These are phyloP conservation scores for Sugiyamaella paludigena DNA, from an alignment of 1,139 yeast species.

Conservation along the genomic window DNA sequence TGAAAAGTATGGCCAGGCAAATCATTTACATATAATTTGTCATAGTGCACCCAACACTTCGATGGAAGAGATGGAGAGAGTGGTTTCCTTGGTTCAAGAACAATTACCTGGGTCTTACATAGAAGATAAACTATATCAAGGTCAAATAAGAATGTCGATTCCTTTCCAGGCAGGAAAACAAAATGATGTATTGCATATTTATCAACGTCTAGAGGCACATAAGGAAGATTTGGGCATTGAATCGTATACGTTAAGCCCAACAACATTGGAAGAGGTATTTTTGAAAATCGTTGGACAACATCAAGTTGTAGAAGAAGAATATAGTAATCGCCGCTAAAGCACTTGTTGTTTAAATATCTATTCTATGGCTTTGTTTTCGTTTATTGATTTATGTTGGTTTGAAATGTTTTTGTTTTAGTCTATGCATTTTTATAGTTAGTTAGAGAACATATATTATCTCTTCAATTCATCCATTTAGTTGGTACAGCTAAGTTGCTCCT, in stretches of 20 bases:
- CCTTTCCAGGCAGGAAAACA: slow-evolving; percentile 22
- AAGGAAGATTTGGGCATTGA: slow-evolving; percentile 31
- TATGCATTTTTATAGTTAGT: slow-evolving; percentile 1
- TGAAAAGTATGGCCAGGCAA: slow-evolving; percentile 31
- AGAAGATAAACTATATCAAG: slow-evolving; percentile 37
- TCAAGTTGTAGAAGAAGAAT: slow-evolving; percentile 16
- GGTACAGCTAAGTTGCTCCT: too few relatives aligned
- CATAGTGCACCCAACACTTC: slow-evolving; percentile 31
- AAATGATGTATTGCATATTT: slow-evolving; percentile 28
- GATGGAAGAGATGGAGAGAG: slow-evolving; percentile 27
- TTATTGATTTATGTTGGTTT: not conserved
- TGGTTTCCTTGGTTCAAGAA: slow-evolving; percentile 25
- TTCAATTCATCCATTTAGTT: too few relatives aligned
- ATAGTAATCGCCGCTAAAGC: not conserved
- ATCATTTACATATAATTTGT: slow-evolving; percentile 35
- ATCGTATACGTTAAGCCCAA: slow-evolving; percentile 35
- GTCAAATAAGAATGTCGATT: slow-evolving; percentile 36
- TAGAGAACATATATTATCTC: not conserved
- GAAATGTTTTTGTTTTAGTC: not conserved
- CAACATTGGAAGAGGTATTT: slow-evolving; percentile 39
- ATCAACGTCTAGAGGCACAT: slow-evolving; percentile 31
- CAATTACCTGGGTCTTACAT: slow-evolving; percentile 28
- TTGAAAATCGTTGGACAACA: slow-evolving; percentile 34
- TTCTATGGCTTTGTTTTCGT: not conserved
- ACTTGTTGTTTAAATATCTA: not conserved